A percentile compares a stretch with the other conserved stretches of the same genome.
Conservation (phyloP, 495 filamentous ascomycete genomes). For the Penicillium daleae region DNA sequence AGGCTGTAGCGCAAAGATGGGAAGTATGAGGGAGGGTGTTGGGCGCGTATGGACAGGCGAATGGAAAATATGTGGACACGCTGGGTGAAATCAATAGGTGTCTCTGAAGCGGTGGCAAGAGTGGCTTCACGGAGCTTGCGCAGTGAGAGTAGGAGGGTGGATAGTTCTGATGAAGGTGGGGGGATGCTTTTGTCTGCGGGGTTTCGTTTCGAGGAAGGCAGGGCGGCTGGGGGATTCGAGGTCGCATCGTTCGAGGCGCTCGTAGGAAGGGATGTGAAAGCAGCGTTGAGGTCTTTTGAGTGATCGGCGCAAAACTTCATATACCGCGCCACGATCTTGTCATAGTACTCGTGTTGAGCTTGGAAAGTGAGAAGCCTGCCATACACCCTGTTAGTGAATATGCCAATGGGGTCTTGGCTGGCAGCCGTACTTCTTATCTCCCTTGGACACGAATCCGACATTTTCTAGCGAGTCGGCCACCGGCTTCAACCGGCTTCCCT, state of each 20-base stretch:
- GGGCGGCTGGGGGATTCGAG: conserved; percentile 43
- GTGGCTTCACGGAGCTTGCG: conserved; percentile 91
- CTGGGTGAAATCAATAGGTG: conserved; percentile 63
- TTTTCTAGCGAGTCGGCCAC: conserved; percentile 73
- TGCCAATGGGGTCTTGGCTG: neutral
- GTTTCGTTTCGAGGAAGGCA: conserved; percentile 25
- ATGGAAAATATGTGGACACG: conserved; percentile 81
- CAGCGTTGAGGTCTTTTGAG: conserved; percentile 69
- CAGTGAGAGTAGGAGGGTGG: conserved; percentile 70
- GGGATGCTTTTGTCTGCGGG: conserved; percentile 30
- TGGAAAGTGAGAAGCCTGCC: conserved; percentile 73
- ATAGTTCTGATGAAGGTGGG: conserved; percentile 55
- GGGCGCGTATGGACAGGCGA: conserved; percentile 75
- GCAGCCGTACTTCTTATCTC: conserved; percentile 67
- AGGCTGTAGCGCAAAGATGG: conserved; percentile 83
- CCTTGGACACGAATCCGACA: conserved; percentile 86
- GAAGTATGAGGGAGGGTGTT: conserved; percentile 84
- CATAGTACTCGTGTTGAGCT: conserved; percentile 80
- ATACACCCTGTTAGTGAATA: conserved; percentile 12
- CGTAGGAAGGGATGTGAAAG: conserved; percentile 68
- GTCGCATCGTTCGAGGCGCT: conserved; percentile 46
- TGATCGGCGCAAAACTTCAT: conserved; percentile 80
- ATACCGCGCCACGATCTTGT: conserved; percentile 83
- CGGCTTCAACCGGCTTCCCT: conserved; percentile 70
- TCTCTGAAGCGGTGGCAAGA: conserved; percentile 64